phyloP scores from a whole-genome alignment of 23 red algal species.

The Cyanidium caldarium region DNA sequence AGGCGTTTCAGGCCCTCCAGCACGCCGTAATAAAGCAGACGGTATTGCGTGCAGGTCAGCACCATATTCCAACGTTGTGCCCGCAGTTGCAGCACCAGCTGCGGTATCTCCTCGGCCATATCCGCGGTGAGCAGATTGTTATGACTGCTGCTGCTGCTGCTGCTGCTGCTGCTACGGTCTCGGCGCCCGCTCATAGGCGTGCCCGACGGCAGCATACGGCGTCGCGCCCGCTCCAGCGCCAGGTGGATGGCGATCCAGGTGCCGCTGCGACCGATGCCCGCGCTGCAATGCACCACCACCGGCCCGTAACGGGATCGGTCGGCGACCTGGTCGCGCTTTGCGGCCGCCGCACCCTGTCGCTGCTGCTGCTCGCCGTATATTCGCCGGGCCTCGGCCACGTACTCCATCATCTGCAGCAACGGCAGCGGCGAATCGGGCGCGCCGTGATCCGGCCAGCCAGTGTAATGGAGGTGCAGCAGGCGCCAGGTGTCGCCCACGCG shows the following conservation, averaged over 20 bases:
- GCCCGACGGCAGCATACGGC: background rate
- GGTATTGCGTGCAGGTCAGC: conserved; percentile 69
- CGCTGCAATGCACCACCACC: conserved; percentile 64
- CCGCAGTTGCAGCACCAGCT: conserved; percentile 40
- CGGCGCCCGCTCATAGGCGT: too few species aligned
- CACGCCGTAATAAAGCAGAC: conserved; percentile 42
- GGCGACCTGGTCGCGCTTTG: conserved; percentile 10
- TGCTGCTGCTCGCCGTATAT: background rate
- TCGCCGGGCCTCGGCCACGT: background rate
- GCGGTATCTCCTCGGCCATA: conserved; percentile 15
- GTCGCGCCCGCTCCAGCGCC: conserved; percentile 12
- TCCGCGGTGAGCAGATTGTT: too few species aligned
- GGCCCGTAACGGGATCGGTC: conserved; percentile 5
- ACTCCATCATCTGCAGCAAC: conserved; percentile 22
- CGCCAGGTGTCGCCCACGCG: background rate
- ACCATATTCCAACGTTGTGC: conserved; percentile 67
- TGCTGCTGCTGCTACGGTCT: too few species aligned
- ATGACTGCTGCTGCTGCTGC: too few species aligned
- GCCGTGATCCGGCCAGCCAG: conserved; percentile 81
- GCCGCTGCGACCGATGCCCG: conserved; percentile 71
- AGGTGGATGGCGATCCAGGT: conserved; percentile 67
- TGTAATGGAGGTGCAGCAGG: conserved; percentile 64
- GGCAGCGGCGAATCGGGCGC: conserved; percentile 28
- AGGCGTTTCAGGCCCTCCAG: conserved; percentile 24
- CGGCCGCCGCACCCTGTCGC: background rate